These are phyloP conservation scores for Boletus huronensis DNA, from an alignment of 768 basidiomycete species.

Conservation along the genomic window DNA sequence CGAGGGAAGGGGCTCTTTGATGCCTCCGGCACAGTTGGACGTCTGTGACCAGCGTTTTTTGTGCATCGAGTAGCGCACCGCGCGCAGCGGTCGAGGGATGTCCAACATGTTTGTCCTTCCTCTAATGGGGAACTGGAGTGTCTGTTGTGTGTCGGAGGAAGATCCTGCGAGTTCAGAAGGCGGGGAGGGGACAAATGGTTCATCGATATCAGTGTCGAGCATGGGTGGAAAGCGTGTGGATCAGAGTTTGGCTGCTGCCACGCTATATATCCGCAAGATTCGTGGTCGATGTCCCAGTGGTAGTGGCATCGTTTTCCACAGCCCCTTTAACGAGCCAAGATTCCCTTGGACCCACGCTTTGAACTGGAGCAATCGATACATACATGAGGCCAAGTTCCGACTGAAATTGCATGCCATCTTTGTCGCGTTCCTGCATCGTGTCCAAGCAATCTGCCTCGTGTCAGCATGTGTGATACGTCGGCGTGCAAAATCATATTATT, in stretches of 20 bases:
- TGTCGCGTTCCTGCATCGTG: slow-evolving; percentile 25
- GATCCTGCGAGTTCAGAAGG: slow-evolving; percentile 26
- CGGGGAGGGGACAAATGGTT: slow-evolving; percentile 29
- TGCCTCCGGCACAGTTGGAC: slow-evolving; percentile 33
- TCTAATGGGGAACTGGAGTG: slow-evolving; percentile 15
- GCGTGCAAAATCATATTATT: slow-evolving; percentile 13
- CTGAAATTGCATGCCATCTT: slow-evolving; percentile 4
- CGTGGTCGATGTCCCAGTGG: slow-evolving; percentile 5
- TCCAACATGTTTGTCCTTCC: slow-evolving; percentile 22
- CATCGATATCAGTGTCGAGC: slow-evolving; percentile 29
- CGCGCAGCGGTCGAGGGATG: slow-evolving; percentile 28
- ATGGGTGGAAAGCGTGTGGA: slow-evolving; percentile 15
- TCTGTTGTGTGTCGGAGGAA: slow-evolving; percentile 28
- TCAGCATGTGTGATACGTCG: not conserved
- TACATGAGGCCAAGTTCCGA: slow-evolving; percentile 28
- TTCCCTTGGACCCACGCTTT: slow-evolving; percentile 9
- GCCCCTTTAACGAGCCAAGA: slow-evolving; percentile 14
- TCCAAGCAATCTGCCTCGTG: slow-evolving; percentile 21
- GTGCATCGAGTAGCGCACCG: slow-evolving; percentile 32
- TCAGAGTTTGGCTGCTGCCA: slow-evolving; percentile 7
- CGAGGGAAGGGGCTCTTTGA: slow-evolving; percentile 38
- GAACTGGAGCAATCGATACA: slow-evolving; percentile 22
- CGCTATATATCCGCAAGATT: slow-evolving; percentile 11
- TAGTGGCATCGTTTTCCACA: not conserved
- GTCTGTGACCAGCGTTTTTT: slow-evolving; percentile 33